phyloP scores from a whole-genome alignment of 2,329 filamentous ascomycete genomes.

The Cercospora sesami region DNA sequence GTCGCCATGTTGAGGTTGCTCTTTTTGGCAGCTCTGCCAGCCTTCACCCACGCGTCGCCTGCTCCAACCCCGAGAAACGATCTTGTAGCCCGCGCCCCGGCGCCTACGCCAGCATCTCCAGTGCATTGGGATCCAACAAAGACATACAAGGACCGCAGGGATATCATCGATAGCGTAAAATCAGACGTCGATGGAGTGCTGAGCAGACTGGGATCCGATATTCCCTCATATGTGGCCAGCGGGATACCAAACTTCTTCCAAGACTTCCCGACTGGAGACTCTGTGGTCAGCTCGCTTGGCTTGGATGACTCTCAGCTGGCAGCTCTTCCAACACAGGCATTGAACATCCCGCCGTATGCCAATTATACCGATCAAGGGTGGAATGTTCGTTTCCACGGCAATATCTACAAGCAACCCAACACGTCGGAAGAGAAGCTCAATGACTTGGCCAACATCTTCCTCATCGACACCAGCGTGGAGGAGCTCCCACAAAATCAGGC shows the following conservation, averaged over 20 bases:
- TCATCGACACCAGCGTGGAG: slow-evolving; percentile 64
- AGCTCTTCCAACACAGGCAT: slow-evolving; percentile 66
- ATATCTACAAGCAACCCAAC: slow-evolving; percentile 77
- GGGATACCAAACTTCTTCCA: slow-evolving; percentile 68
- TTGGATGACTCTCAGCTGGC: slow-evolving; percentile 59
- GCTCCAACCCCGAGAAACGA: slow-evolving; percentile 22
- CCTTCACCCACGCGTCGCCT: slow-evolving; percentile 32
- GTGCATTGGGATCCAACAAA: slow-evolving; percentile 44
- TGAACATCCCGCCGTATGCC: slow-evolving; percentile 67
- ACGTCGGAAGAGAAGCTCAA: slow-evolving; percentile 65
- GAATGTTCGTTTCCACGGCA: slow-evolving; percentile 75
- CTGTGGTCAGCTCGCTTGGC: slow-evolving; percentile 62
- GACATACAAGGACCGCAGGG: slow-evolving; percentile 48
- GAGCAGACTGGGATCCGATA: slow-evolving; percentile 54
- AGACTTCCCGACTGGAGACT: slow-evolving; percentile 59
- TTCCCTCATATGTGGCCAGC: slow-evolving; percentile 62
- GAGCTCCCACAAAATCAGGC: slow-evolving; percentile 61
- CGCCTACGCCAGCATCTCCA: slow-evolving; percentile 51
- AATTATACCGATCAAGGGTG: slow-evolving; percentile 78
- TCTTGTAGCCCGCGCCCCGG: slow-evolving; percentile 40
- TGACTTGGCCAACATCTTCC: slow-evolving; percentile 67
- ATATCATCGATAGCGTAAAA: slow-evolving; percentile 54
- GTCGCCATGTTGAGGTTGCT: slow-evolving; percentile 25
- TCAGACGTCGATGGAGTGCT: slow-evolving; percentile 44
- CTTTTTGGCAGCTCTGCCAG: slow-evolving; percentile 32